phyloP scores from a whole-genome alignment of 345 rosid genomes.

The Noccaea bulbosa region DNA sequence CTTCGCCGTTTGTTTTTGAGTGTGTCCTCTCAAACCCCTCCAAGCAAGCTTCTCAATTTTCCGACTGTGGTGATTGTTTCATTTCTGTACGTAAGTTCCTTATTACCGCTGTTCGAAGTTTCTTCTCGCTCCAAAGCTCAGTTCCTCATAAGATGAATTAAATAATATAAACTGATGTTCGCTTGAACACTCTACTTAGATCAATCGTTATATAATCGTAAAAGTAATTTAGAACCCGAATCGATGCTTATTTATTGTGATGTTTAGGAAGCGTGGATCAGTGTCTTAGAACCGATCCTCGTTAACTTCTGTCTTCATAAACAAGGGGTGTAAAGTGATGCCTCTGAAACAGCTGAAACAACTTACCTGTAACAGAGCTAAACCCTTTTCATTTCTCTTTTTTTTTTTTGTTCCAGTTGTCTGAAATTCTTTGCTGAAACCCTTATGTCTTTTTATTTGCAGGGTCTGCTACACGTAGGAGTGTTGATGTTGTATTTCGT shows the following conservation, averaged over 20 bases:
- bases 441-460: constrained; percentile 21
- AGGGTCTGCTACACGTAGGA: constrained; percentile 33
- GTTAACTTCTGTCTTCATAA: neutral
- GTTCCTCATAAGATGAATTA: neutral
- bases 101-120: neutral
- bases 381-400: constrained; percentile 6
- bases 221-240: neutral
- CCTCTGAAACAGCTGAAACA: constrained; percentile 33
- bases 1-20: neutral
- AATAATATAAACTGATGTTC: neutral
- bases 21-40: constrained; percentile 29
- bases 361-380: constrained; percentile 18
- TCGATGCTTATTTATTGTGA: neutral
- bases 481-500: neutral
- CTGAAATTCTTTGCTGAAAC: neutral
- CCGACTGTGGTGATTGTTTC: neutral
- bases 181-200: neutral
- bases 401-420: neutral
- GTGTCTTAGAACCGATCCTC: neutral
- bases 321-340: constrained; percentile 21
- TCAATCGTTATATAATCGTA: neutral
- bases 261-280: constrained; percentile 3
- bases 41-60: constrained; percentile 5
- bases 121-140: neutral
- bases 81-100: neutral